phyloP scores from a whole-genome alignment of 1,139 yeast genomes.

The Candida buenavistaensis region DNA sequence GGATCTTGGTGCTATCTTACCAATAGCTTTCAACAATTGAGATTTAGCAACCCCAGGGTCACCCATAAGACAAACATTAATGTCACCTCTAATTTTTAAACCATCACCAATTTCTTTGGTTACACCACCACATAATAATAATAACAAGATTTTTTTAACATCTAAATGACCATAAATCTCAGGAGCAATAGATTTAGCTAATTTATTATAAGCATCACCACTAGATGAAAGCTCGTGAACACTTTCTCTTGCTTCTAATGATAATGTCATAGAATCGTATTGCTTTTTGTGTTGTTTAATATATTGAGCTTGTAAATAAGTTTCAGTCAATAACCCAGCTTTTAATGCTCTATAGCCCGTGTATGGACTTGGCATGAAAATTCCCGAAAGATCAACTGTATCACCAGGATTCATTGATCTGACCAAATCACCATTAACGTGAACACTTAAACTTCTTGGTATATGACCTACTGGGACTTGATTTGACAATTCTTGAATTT shows the following conservation, averaged over 20 bases:
- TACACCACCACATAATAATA: constrained; percentile 92
- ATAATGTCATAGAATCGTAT: constrained; percentile 66
- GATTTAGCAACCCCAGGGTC: constrained; percentile 99
- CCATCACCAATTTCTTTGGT: constrained; percentile 96
- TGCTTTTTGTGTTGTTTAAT: constrained; percentile 87
- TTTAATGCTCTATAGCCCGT: constrained; percentile 91
- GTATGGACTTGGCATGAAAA: constrained; percentile 90
- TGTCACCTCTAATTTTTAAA: constrained; percentile 95
- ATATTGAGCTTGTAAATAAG: constrained; percentile 85
- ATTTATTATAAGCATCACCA: constrained; percentile 74
- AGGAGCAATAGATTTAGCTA: constrained; percentile 93
- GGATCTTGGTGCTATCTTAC: constrained; percentile 94
- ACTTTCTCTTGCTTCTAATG: constrained; percentile 54
- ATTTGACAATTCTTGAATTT: constrained; percentile 89
- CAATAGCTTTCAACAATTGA: constrained; percentile 86
- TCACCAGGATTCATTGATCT: constrained; percentile 93
- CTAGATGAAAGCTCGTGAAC: constrained; percentile 47
- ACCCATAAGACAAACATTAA: constrained; percentile 96
- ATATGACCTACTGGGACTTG: constrained; percentile 99
- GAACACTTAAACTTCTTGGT: constrained; percentile 82
- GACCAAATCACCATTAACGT: constrained; percentile 87
- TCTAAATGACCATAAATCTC: constrained; percentile 95
- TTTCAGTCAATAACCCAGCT: constrained; percentile 93
- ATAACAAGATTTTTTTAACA: constrained; percentile 83
- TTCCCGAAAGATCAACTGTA: constrained; percentile 87